These are phyloP conservation scores for Barnettozyma botsteinii DNA, from an alignment of 805 yeast species.

Conservation along the genomic window DNA sequence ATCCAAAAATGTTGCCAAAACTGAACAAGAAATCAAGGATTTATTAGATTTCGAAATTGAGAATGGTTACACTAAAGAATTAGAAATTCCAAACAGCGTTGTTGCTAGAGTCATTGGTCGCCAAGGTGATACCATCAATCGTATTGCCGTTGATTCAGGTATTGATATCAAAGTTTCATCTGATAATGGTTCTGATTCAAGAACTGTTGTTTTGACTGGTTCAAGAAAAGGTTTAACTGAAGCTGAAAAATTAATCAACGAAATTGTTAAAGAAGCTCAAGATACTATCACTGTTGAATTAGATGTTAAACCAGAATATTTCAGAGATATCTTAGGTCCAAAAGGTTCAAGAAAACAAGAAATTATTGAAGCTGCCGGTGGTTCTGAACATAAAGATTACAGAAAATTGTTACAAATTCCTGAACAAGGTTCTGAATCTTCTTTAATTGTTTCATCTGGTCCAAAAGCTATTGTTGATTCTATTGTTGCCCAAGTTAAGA, in stretches of 20 bases:
- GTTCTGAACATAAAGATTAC: constrained; percentile 44
- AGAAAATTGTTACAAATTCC: constrained; percentile 66
- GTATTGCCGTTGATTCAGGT: constrained; percentile 57
- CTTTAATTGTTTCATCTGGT: constrained; percentile 62
- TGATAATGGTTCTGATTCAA: constrained; percentile 44
- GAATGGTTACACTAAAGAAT: constrained; percentile 62
- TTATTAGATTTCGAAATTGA: constrained; percentile 81
- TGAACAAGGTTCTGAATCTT: constrained; percentile 51
- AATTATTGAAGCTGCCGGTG: constrained; percentile 77
- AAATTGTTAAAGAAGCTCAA: constrained; percentile 57
- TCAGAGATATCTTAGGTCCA: constrained; percentile 71
- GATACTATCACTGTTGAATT: constrained; percentile 54
- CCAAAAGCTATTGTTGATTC: constrained; percentile 66
- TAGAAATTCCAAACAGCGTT: constrained; percentile 66
- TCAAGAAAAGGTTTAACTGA: constrained; percentile 67
- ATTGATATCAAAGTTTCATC: constrained; percentile 41
- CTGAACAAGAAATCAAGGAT: constrained; percentile 78
- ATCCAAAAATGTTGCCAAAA: constrained; percentile 79
- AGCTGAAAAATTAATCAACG: constrained; percentile 59
- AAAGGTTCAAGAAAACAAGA: constrained; percentile 69
- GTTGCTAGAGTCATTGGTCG: constrained; percentile 87
- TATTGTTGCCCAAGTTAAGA: constrained; percentile 55
- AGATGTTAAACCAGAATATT: constrained; percentile 68
- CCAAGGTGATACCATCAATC: constrained; percentile 75
- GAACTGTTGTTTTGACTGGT: constrained; percentile 70